These are phyloP conservation scores for Suillus luteus DNA, from an alignment of 768 basidiomycete species.

Conservation along the genomic window DNA sequence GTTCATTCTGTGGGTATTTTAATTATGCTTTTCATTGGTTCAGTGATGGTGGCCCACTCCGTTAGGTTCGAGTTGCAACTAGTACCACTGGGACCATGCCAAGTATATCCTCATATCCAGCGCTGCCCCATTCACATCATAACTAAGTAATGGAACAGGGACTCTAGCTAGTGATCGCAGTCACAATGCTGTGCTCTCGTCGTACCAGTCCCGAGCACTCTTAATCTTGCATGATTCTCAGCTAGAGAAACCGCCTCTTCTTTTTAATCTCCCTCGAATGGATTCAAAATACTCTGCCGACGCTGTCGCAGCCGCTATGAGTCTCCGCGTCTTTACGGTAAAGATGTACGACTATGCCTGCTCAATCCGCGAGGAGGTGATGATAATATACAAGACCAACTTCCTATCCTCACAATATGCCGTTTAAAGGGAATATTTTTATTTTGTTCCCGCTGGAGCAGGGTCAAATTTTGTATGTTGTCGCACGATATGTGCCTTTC, in stretches of 20 bases:
- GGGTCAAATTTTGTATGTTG: slow-evolving; percentile 6
- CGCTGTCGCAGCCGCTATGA: not conserved
- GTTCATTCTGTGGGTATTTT: too few species aligned
- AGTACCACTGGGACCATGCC: too few species aligned
- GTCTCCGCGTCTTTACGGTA: not conserved
- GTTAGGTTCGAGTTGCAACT: not conserved
- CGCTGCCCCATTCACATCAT: not conserved
- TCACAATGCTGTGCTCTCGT: not conserved
- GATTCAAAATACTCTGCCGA: not conserved
- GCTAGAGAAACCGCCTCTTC: not conserved
- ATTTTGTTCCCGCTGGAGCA: slow-evolving; percentile 1
- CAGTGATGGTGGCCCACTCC: too few species aligned
- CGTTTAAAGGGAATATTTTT: slow-evolving; percentile 5
- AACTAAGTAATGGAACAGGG: not conserved
- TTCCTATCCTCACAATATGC: not conserved
- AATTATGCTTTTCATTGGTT: too few species aligned
- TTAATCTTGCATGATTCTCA: slow-evolving; percentile 1
- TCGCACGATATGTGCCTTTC: slow-evolving; percentile 12
- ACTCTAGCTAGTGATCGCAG: not conserved
- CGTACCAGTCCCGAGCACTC: not conserved
- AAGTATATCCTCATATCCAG: not conserved
- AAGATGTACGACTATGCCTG: slow-evolving; percentile 9
- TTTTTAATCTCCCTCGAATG: not conserved
- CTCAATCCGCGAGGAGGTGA: slow-evolving; percentile 5
- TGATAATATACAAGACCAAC: not conserved